A percentile compares a stretch with the other conserved stretches of the same genome.
These are phyloP conservation scores for Cytospora paraplurivora DNA, from an alignment of 2,329 filamentous ascomycete species.

Conservation along the genomic window DNA sequence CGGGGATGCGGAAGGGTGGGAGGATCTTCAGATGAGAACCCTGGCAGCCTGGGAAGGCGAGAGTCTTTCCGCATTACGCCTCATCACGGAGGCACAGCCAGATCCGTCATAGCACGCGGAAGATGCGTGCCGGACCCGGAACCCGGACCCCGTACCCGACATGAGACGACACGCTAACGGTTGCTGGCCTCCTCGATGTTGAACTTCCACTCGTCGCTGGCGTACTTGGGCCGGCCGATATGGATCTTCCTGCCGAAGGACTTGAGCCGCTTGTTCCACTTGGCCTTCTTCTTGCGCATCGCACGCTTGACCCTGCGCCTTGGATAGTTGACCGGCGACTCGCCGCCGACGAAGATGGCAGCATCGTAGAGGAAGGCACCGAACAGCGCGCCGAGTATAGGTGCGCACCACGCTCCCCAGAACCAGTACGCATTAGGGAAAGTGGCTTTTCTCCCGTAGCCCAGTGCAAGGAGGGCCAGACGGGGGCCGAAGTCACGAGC, in stretches of 20 bases:
- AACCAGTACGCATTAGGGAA: conserved; percentile 49
- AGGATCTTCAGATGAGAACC: not conserved
- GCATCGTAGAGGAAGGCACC: conserved; percentile 54
- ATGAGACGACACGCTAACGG: not conserved
- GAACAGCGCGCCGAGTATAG: conserved; percentile 42
- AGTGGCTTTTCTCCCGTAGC: conserved; percentile 43
- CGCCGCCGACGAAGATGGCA: conserved; percentile 52
- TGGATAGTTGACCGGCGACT: conserved; percentile 54
- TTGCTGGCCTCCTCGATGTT: conserved; percentile 16
- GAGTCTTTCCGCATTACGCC: conserved; percentile 17
- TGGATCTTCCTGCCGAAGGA: conserved; percentile 10
- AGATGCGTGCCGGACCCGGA: not conserved
- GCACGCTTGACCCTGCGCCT: conserved; percentile 45
- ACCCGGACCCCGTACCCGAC: not conserved
- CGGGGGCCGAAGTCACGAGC: conserved; percentile 53
- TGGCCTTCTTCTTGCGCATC: conserved; percentile 46
- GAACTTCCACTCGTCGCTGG: conserved; percentile 27
- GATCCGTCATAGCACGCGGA: not conserved
- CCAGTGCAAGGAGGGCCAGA: conserved; percentile 46
- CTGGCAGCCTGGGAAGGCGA: not conserved
- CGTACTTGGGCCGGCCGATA: conserved; percentile 22
- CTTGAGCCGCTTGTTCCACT: conserved; percentile 30
- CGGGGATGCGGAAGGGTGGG: conserved; percentile 6
- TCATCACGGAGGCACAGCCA: conserved; percentile 2
- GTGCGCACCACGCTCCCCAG: conserved; percentile 46